Conservation (phyloP, 2,329 filamentous ascomycete genomes). For the Nothophoma quercina region DNA sequence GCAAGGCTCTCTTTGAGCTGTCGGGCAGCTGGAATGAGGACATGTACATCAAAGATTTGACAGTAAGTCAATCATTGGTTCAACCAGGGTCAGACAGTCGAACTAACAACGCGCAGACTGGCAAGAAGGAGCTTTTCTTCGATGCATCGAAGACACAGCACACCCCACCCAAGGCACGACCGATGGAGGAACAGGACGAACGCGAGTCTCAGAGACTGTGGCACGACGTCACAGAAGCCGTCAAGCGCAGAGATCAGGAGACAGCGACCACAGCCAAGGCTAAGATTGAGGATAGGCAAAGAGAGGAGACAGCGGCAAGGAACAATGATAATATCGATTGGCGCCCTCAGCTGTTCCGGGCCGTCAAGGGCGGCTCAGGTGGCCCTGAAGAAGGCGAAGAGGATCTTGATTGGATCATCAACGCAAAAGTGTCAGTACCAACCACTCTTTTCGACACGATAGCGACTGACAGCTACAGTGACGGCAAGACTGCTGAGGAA, state of each 20-base stretch:
- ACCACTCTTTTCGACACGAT: background rate
- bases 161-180: constrained; percentile 74
- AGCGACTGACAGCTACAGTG: constrained; percentile 39
- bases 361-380: constrained; percentile 73
- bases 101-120: constrained; percentile 67
- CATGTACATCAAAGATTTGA: constrained; percentile 88
- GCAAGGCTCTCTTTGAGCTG: constrained; percentile 87
- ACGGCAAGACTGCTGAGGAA: constrained; percentile 70
- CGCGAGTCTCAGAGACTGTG: constrained; percentile 91
- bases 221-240: constrained; percentile 80
- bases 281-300: constrained; percentile 91
- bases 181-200: constrained; percentile 85
- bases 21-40: constrained; percentile 91
- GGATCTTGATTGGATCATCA: constrained; percentile 93
- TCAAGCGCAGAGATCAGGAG: constrained; percentile 85
- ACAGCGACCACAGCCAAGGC: constrained; percentile 93
- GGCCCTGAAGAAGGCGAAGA: constrained; percentile 82
- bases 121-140: constrained; percentile 89
- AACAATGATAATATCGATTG: constrained; percentile 83
- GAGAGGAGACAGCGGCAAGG: constrained; percentile 84
- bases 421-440: constrained; percentile 75
- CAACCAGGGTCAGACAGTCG: background rate
- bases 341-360: constrained; percentile 85
- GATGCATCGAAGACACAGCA: constrained; percentile 82
- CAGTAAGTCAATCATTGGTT: constrained; percentile 59